phyloP scores from a whole-genome alignment of 805 yeast genomes.

The Suhomyces sp. region DNA sequence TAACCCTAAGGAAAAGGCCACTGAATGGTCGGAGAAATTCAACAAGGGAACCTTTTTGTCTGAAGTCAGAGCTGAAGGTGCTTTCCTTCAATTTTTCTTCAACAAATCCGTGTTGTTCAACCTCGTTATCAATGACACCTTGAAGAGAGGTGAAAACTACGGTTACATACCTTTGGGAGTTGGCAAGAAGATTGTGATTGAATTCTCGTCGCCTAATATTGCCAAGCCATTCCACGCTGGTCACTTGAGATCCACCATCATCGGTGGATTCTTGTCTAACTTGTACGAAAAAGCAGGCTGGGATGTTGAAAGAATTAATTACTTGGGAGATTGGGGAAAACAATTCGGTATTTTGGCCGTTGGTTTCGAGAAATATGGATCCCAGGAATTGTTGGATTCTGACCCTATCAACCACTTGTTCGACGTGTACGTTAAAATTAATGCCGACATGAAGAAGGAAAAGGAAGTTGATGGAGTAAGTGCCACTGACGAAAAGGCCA shows the following conservation, averaged over 20 bases:
- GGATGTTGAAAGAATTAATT: constrained; percentile 90
- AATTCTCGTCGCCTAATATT: constrained; percentile 96
- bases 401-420: constrained; percentile 95
- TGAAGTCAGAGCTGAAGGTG: constrained; percentile 80
- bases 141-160: constrained; percentile 58
- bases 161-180: constrained; percentile 76
- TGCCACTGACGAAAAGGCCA: constrained; percentile 75
- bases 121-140: constrained; percentile 67
- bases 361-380: constrained; percentile 85
- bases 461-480: constrained; percentile 43
- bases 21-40: constrained; percentile 75
- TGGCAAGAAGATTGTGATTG: constrained; percentile 69
- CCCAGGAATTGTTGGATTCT: constrained; percentile 60
- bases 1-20: constrained; percentile 70
- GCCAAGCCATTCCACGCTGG: constrained; percentile 99
- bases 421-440: constrained; percentile 87
- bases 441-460: constrained; percentile 69
- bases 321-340: constrained; percentile 99
- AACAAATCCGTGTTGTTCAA: constrained; percentile 63
- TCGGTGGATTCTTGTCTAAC: constrained; percentile 92
- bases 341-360: constrained; percentile 96
- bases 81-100: constrained; percentile 88
- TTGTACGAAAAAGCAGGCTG: constrained; percentile 89
- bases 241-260: constrained; percentile 94
- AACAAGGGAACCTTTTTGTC: constrained; percentile 68